Base-by-base conservation (phyloP, 2,329 filamentous ascomycete species). In the Verticillium albo-atrum region DNA sequence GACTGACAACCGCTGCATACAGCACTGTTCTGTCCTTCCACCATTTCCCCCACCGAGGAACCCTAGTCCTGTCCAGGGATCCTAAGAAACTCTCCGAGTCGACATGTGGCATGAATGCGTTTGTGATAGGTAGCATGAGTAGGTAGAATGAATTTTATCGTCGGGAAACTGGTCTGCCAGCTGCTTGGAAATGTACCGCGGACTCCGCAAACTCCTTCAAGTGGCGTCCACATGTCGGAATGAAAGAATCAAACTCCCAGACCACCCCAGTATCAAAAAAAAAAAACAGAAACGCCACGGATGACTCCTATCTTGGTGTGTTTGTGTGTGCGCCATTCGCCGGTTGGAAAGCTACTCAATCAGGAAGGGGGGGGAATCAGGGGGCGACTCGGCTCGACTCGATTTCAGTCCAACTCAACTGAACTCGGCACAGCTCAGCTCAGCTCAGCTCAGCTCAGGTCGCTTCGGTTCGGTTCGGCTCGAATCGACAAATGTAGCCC, bases 321-420 rank as follows among this genome's bases (percentile, higher is more conserved):
- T 47, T 47, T 47, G 42, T 47, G 42, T 59, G 61, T 64, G 59
- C 62, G 62, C 62, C 62, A 58, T 64, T 64, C 62, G 61, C 62
- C 62, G 58, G 54, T 47, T 47, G 9, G 20, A 47, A 12, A 47
- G 42, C 20, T 47, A 23, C 20, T 47, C 42, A 20, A 47, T 47
- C n/a, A 7, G 42, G 6, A 7, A 12, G 10, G 42, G n/a, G 9
- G 35, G n/a, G 9, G n/a, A 12, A 17, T 17, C 35, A 17, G 6
- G 20, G 25, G 20, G n/a, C 42, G 42, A 47, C 42, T 47, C 42
- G 10, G 42, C 42, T 47, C 42, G 20, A 12, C n/a, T 47, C 42
- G n/a, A 47, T 20, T 47, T 32, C n/a, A n/a, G n/a, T n/a, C n/a
- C n/a, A n/a, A n/a, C n/a, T n/a, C n/a, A n/a, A n/a, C n/a, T n/a